These are phyloP conservation scores for Colletotrichum tamarilloi DNA, from an alignment of 2,329 filamentous ascomycete genomes.

Conservation along the genomic window DNA sequence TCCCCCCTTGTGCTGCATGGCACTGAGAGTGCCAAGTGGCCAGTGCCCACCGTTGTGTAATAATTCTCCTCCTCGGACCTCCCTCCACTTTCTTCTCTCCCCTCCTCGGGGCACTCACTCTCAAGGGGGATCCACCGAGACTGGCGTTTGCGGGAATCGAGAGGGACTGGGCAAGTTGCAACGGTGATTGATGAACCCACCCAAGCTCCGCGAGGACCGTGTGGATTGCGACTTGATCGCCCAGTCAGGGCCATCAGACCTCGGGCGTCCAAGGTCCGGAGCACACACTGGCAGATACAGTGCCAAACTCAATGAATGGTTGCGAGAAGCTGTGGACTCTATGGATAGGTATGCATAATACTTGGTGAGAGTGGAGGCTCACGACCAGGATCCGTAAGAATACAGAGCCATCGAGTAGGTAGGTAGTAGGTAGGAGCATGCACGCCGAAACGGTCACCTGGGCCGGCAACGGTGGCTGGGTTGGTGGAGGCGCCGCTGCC, in stretches of 20 bases:
- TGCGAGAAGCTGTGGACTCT: neutral
- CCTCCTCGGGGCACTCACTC: neutral
- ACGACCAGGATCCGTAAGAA: neutral
- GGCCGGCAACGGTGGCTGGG: neutral
- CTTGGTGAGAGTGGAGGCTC: neutral
- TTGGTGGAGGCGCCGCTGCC: neutral
- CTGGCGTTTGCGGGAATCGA: neutral
- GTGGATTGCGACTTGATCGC: neutral
- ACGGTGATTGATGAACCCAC: neutral
- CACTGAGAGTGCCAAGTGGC: neutral
- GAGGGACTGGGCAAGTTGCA: neutral
- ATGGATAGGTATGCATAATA: neutral
- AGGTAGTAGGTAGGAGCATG: neutral
- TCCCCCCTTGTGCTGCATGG: neutral
- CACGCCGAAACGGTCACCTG: neutral
- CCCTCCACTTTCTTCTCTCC: neutral
- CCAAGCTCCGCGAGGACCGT: neutral
- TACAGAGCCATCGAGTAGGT: neutral
- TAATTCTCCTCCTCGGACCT: neutral
- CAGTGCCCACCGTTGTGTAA: neutral
- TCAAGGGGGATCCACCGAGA: neutral
- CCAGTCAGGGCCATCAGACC: neutral
- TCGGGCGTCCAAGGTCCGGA: neutral
- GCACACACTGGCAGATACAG: neutral
- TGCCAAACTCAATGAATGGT: neutral